These are phyloP conservation scores for Leccinum rimulosum DNA, from an alignment of 768 basidiomycete genomes.

Conservation along the genomic window DNA sequence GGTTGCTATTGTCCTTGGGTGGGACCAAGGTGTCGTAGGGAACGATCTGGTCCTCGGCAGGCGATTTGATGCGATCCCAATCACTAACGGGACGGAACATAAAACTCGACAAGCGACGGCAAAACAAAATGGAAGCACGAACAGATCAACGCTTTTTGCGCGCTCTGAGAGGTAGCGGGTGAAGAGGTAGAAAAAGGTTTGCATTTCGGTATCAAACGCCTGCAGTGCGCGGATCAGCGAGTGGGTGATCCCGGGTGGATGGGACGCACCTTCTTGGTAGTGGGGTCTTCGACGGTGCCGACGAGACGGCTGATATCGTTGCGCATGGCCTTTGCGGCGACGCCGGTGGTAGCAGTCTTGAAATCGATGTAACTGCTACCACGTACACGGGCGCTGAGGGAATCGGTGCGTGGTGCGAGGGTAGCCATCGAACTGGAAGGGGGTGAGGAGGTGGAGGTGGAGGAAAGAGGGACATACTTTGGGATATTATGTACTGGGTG, in stretches of 20 bases:
- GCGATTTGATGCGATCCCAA: slow-evolving; percentile 55
- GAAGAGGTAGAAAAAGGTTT: slow-evolving; percentile 79
- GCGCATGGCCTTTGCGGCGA: slow-evolving; percentile 95
- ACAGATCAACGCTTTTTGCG: slow-evolving; percentile 70
- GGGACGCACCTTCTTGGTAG: slow-evolving; percentile 71
- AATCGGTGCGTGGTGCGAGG: slow-evolving; percentile 60
- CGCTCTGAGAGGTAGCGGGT: slow-evolving; percentile 75
- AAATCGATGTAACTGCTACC: slow-evolving; percentile 88
- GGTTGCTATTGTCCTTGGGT: slow-evolving; percentile 44
- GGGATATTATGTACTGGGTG: slow-evolving; percentile 58
- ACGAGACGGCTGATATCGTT: slow-evolving; percentile 97
- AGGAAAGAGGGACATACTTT: slow-evolving; percentile 29
- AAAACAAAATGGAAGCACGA: slow-evolving; percentile 31
- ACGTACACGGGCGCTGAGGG: slow-evolving; percentile 69
- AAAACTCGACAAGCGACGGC: neutral
- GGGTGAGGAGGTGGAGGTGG: slow-evolving; percentile 10
- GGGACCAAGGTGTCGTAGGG: slow-evolving; percentile 52
- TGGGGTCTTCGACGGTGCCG: slow-evolving; percentile 72
- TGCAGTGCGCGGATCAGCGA: slow-evolving; percentile 30
- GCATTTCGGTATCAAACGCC: slow-evolving; percentile 82
- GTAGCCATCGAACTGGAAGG: slow-evolving; percentile 49
- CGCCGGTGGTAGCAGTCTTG: slow-evolving; percentile 95
- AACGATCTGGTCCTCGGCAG: slow-evolving; percentile 60
- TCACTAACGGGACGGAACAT: slow-evolving; percentile 22
- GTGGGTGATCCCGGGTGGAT: slow-evolving; percentile 1